These are phyloP conservation scores for Elaphomyces granulatus DNA, from an alignment of 495 filamentous ascomycete genomes.

Conservation along the genomic window DNA sequence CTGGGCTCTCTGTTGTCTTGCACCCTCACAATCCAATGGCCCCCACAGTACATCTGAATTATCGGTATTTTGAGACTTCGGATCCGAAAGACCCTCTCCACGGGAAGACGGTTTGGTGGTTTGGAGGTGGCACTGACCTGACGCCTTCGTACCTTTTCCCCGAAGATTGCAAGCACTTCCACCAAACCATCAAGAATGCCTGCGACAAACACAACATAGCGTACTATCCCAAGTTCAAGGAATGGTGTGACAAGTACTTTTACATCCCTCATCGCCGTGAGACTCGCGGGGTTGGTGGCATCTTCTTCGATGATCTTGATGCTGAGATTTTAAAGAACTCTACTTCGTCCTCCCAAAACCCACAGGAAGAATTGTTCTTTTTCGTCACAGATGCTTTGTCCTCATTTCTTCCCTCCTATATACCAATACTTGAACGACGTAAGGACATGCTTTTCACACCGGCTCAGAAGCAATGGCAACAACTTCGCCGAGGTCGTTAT, in stretches of 20 bases:
- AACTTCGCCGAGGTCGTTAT: slow-evolving; percentile 80
- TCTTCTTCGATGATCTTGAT: slow-evolving; percentile 98
- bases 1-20: slow-evolving; percentile 80
- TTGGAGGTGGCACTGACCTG: slow-evolving; percentile 86
- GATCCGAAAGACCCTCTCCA: slow-evolving; percentile 45
- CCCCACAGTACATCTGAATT: slow-evolving; percentile 95
- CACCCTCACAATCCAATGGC: slow-evolving; percentile 94
- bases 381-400: slow-evolving; percentile 74
- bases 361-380: slow-evolving; percentile 82
- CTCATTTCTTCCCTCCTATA: slow-evolving; percentile 81
- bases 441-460: slow-evolving; percentile 85
- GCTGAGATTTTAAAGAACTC: slow-evolving; percentile 38
- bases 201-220: slow-evolving; percentile 87
- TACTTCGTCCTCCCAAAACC: slow-evolving; percentile 45
- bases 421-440: slow-evolving; percentile 71
- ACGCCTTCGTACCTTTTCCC: slow-evolving; percentile 92
- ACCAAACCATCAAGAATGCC: slow-evolving; percentile 76
- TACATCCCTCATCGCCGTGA: slow-evolving; percentile 81
- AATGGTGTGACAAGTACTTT: slow-evolving; percentile 98
- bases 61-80: slow-evolving; percentile 93
- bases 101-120: slow-evolving; percentile 83
- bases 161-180: slow-evolving; percentile 94
- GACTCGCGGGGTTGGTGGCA: slow-evolving; percentile 80
- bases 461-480: slow-evolving; percentile 89
- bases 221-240: slow-evolving; percentile 93